Base-by-base conservation (phyloP, 164 flowering plant genomes). In the Litsea cubeba region DNA sequence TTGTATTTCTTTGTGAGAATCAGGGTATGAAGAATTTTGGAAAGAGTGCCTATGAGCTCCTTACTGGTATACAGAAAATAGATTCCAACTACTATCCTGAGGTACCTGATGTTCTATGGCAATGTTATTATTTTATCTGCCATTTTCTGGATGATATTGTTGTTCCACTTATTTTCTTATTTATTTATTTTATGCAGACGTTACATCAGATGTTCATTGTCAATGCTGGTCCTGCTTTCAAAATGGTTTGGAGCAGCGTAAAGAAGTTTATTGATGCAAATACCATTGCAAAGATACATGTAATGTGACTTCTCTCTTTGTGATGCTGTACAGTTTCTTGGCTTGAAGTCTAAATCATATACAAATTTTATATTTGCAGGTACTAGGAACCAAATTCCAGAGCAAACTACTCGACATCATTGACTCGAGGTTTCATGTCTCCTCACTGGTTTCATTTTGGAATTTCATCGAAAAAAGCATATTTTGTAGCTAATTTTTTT, bases 191-290 rank as follows among this genome's bases (percentile, higher is more conserved):
- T 28, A 30, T 71, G 69, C 85, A 95, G 99, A 95, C 99, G 2
- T 81, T 95, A 62, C 85, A 93, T 76, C 84, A 86, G 15, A 91
- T 95, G 99, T 95, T 82, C 71, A 81, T 95, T 75, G 96, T 93
- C 69, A 95, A 95, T 88, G 98, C 97, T 81, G 96, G 98, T 69
- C 79, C 92, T 80, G 96, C 89, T 30, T 95, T 95, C 84, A 91
- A 88, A 82, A 79, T 91, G 91, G 88, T 93, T 72, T 95, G 95
- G 97, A 92, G 88, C 62, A 88, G 95, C 62, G 97, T 91, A 40
- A 89, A 88, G 83, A 90, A 85, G 65, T 89, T 91, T 82, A 88
- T 93, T 74, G 99, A 95, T 79, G 67, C 90, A 68, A 89, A 87
- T 78, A 95, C 98, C 35, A 81, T 88, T 30, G 80, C 87, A 20